A percentile compares a stretch with the other conserved stretches of the same genome.
Evolutionary conservation across 2,329 filamentous ascomycete genomes (phyloP).

Genomic region (Cryphonectria carpinicola): DNA sequence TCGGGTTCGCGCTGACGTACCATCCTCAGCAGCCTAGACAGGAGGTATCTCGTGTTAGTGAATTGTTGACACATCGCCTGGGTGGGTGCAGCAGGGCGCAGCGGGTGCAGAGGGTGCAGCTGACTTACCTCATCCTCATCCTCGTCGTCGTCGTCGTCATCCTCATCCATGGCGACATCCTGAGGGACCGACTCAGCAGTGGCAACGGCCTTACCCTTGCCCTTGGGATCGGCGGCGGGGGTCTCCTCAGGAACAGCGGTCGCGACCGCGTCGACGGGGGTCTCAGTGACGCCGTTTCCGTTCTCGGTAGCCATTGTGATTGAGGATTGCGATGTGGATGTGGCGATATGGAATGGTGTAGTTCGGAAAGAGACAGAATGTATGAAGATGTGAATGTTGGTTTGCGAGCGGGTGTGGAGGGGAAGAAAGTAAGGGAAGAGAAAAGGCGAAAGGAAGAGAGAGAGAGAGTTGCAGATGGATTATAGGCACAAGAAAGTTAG

Average conservation of each 20-base stretch:
- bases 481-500: not conserved
- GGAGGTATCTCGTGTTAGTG: constrained; percentile 31
- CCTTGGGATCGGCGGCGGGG: constrained; percentile 64
- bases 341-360: constrained; percentile 6
- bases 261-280: constrained; percentile 44
- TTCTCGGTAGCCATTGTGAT: constrained; percentile 55
- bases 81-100: not conserved
- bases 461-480: not conserved
- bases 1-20: constrained; percentile 32
- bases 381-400: constrained; percentile 11
- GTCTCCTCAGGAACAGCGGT: constrained; percentile 33
- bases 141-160: constrained; percentile 74
- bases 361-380: not conserved
- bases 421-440: not conserved
- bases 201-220: constrained; percentile 81
- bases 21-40: constrained; percentile 37
- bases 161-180: constrained; percentile 73
- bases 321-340: constrained; percentile 27
- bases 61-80: constrained; percentile 7
- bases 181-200: constrained; percentile 52
- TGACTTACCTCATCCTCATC: constrained; percentile 48
- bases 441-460: not conserved
- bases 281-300: constrained; percentile 51
- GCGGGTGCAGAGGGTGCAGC: not conserved
- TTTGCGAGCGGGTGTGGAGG: constrained; percentile 8